Base-by-base conservation (phyloP, 192 early-diverging fungal species). In the Linnemannia hyalina region DNA sequence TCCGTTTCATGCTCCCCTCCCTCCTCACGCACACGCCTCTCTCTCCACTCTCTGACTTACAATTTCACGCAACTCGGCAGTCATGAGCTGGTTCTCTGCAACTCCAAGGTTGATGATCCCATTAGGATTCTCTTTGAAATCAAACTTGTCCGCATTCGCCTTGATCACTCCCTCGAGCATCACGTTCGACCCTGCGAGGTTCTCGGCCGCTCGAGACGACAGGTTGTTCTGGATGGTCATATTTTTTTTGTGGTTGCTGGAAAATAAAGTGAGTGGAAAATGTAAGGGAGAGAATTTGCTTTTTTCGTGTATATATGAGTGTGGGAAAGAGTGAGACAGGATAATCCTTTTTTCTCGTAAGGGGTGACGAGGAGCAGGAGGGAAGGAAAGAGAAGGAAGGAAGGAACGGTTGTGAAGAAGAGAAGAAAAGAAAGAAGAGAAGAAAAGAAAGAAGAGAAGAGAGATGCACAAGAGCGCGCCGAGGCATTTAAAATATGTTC, bases 91-190 rank as follows among this genome's bases (percentile, higher is more conserved):
- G 83, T 97, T 98, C 73, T 95, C 94, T 32, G 97, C 97, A 2
- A 95, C 89, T 47, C 96, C 96, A 1, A 96, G 88, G 73, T 97
- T 97, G 76, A 98, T 89, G 75, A 97, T 93, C 26, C 96, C 97
- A 16, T 70, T 52, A 6, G 93, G 92, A 74, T 96, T 97, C 42
- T 69, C 68, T 15, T 77, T 71, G 38, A 77, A 40, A 75, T 89
- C 52, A 68, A 63, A 85, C 74, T 85, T 85, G 77, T 85, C 68
- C n/a, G 77, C 9, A 72, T 85, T 80, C 7, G 65, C 77, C 68
- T 68, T 74, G 6, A 70, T 63, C 9, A 79, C 68, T 4, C 82
- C 82, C 20, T 85, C 74, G 6, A 80, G 73, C 82, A 85, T 85
- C 20, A 80, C 23, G 15, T 85, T 79, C 6, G 63, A 40, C 3